phyloP scores from a whole-genome alignment of 2,329 filamentous ascomycete genomes.

The Colletotrichum spinosum region DNA sequence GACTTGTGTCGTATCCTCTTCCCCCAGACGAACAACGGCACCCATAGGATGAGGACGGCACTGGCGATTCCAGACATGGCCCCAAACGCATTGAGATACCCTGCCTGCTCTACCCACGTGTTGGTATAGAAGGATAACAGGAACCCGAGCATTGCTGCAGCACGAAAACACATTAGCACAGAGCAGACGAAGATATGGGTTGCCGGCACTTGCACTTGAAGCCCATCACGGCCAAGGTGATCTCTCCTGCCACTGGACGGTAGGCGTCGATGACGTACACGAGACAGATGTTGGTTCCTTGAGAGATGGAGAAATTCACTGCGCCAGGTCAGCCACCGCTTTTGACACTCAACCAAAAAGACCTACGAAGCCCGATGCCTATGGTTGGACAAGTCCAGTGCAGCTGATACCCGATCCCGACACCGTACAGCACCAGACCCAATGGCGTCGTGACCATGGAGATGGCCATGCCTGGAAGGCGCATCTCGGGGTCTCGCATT shows the following conservation, averaged over 20 bases:
- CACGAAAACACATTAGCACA: conserved; percentile 26
- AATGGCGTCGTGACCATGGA: conserved; percentile 63
- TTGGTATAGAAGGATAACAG: conserved; percentile 71
- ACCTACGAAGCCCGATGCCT: conserved; percentile 63
- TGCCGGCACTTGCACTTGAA: conserved; percentile 62
- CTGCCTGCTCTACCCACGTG: conserved; percentile 62
- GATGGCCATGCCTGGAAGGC: conserved; percentile 64
- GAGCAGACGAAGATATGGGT: conserved; percentile 5
- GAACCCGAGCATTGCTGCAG: conserved; percentile 65
- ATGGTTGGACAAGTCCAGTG: conserved; percentile 69
- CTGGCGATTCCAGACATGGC: conserved; percentile 68
- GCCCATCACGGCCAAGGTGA: conserved; percentile 62
- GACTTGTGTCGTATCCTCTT: conserved; percentile 58
- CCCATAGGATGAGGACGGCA: conserved; percentile 57
- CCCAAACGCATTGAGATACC: conserved; percentile 64
- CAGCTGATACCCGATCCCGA: conserved; percentile 57
- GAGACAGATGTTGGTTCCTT: conserved; percentile 66
- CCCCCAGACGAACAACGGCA: conserved; percentile 65
- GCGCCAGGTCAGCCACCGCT: conserved; percentile 9
- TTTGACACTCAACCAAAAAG: background rate
- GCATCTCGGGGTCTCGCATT: conserved; percentile 70
- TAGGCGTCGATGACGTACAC: conserved; percentile 70
- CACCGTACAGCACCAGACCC: conserved; percentile 57
- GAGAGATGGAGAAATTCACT: conserved; percentile 68
- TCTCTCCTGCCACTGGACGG: conserved; percentile 67